Evolutionary conservation across 129 eudicot genomes (phyloP), one percentile per base, ranked within the genome.

Genomic region (Logfia minima): DNA sequence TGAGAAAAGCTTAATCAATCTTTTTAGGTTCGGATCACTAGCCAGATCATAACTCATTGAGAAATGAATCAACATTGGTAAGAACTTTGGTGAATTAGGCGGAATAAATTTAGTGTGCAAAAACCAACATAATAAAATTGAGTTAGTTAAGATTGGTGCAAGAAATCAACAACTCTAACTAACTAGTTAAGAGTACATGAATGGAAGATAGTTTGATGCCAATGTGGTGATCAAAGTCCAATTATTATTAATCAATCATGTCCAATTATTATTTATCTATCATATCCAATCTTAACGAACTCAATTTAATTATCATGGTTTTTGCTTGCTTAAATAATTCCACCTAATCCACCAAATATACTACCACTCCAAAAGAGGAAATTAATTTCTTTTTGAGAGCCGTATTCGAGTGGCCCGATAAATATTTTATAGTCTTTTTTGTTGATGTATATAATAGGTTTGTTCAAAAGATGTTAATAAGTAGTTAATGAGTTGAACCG

Each of bases 111-210:
- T 52, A 29, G 79, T 65, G n/a, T 66, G 63, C n/a, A 14, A 19
- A 68, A 73, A 19, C 8, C 22, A 66, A 22, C 43, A 66, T 66
- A 65, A 55, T 39, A 80, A 66, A 8, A 39, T 9, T 5, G 39
- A 74, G 84, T 80, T 80, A 28, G 84, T 80, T 80, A 80, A 58
- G 51, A 80, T 68, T 73, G 75, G 79, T 80, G 74, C 62, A 74
- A 19, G 37, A 66, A 31, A 56, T 56, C 84, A 80, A 80, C 84
- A 18, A 80, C 84, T 74, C 62, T 66, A 74, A 35, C 79, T 35
- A 80, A 80, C 62, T 66, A 66, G 11, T 70, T 13, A 73, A 80
- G 19, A 53, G 51, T 35, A 23, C 53, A 55, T 66, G 41, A 11
- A 55, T 74, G 24, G 53, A 66, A 74, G 48, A 66, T 39, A 3